These are phyloP conservation scores for Talaromyces sp. DNA, from an alignment of 2,329 filamentous ascomycete genomes.

Conservation along the genomic window DNA sequence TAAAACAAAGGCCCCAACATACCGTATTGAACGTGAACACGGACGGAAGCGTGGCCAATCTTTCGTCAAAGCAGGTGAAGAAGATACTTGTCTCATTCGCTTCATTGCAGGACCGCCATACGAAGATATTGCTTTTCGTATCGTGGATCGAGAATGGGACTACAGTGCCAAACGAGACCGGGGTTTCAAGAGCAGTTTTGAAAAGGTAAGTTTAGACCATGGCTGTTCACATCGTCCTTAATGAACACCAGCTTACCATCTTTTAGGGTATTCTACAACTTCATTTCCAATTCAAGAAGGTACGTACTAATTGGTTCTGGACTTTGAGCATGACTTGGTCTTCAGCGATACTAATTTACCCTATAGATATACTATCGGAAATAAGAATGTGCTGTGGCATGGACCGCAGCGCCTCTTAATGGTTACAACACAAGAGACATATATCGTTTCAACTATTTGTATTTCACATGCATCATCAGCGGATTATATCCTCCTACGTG, in stretches of 20 bases:
- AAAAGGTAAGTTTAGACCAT: slow-evolving; percentile 68
- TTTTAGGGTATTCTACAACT: slow-evolving; percentile 84
- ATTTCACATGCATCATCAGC: background rate
- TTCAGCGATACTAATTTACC: slow-evolving; percentile 19
- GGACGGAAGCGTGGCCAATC: slow-evolving; percentile 87
- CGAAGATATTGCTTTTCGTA: slow-evolving; percentile 93
- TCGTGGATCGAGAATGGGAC: slow-evolving; percentile 98
- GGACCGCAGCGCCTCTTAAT: background rate
- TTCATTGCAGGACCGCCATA: slow-evolving; percentile 96
- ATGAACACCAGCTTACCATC: slow-evolving; percentile 18
- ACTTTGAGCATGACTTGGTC: slow-evolving; percentile 10
- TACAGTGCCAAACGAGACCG: slow-evolving; percentile 93
- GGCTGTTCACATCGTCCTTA: background rate
- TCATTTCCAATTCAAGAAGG: slow-evolving; percentile 99
- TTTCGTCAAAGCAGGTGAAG: slow-evolving; percentile 87
- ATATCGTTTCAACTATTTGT: background rate
- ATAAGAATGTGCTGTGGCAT: slow-evolving; percentile 25
- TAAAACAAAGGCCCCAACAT: slow-evolving; percentile 89
- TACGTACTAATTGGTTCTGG: slow-evolving; percentile 37
- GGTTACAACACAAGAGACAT: background rate
- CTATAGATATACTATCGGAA: slow-evolving; percentile 49
- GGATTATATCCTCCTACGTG: background rate
- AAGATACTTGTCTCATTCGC: slow-evolving; percentile 93
- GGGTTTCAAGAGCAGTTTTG: slow-evolving; percentile 93
- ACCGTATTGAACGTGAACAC: slow-evolving; percentile 90